Percentiles rank a stretch among this genome's conserved stretches.
Conservation (phyloP, 192 early-diverging fungal species). For the Rhizoclosmatium sp. region DNA sequence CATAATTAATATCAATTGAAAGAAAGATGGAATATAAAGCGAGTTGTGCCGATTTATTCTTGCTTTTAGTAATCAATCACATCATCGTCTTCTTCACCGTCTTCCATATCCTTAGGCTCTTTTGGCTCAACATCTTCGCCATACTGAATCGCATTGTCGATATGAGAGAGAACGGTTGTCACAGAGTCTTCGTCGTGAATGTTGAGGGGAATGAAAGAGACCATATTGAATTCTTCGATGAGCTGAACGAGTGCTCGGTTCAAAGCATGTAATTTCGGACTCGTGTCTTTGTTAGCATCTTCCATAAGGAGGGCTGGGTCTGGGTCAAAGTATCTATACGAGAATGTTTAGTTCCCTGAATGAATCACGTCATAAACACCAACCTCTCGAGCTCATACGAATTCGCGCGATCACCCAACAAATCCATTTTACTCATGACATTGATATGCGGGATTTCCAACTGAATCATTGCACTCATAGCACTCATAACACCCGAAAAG, state of each 20-base stretch:
- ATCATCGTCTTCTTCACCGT: constrained; percentile 14
- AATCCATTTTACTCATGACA: constrained; percentile 97
- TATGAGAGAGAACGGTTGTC: constrained; percentile 81
- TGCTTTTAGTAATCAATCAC: background rate
- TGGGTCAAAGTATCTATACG: constrained; percentile 86
- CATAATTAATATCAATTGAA: too few relatives aligned
- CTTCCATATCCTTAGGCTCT: constrained; percentile 64
- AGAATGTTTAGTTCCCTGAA: background rate
- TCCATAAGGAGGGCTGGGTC: constrained; percentile 87
- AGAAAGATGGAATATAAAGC: too few relatives aligned
- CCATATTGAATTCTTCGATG: constrained; percentile 98
- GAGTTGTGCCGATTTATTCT: background rate
- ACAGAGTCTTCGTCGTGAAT: constrained; percentile 95
- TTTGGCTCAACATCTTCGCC: constrained; percentile 98
- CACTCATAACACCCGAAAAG: constrained; percentile 95
- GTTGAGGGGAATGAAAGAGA: constrained; percentile 92
- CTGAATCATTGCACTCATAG: constrained; percentile 95
- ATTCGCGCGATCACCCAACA: constrained; percentile 63
- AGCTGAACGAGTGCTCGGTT: constrained; percentile 90
- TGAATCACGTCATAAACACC: background rate
- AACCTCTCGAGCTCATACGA: constrained; percentile 52
- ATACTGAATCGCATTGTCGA: constrained; percentile 96
- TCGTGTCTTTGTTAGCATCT: constrained; percentile 78
- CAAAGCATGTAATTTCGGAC: constrained; percentile 80
- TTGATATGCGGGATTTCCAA: constrained; percentile 98